These are phyloP conservation scores for Fusarium papillatum DNA, from an alignment of 2,329 filamentous ascomycete species.

Conservation along the genomic window DNA sequence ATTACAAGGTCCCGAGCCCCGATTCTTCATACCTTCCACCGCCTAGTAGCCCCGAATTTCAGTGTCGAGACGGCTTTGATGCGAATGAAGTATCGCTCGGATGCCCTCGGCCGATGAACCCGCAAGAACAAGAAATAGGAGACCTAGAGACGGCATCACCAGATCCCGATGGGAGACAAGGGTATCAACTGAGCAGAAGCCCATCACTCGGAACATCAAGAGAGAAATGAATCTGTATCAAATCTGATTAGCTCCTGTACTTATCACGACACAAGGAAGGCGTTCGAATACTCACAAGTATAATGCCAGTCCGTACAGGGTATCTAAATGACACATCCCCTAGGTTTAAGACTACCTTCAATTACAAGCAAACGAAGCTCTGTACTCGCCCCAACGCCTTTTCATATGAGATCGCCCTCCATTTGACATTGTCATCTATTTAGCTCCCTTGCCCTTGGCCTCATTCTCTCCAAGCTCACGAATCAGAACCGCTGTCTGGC, in stretches of 20 bases:
- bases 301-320: conserved; percentile 39
- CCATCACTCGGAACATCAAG: conserved; percentile 18
- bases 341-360: conserved; percentile 32
- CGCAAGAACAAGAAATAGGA: background rate
- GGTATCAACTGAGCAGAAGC: background rate
- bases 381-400: conserved; percentile 49
- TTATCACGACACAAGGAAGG: background rate
- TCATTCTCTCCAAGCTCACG: conserved; percentile 89
- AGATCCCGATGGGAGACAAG: background rate
- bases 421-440: conserved; percentile 56
- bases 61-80: conserved; percentile 50
- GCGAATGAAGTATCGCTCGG: conserved; percentile 31
- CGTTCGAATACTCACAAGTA: conserved; percentile 1
- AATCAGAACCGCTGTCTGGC: conserved; percentile 83
- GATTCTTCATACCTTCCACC: background rate
- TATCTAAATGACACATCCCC: conserved; percentile 48
- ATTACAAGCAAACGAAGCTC: conserved; percentile 42
- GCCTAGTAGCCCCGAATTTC: conserved; percentile 36
- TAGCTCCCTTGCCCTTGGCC: conserved; percentile 86
- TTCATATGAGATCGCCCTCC: conserved; percentile 37
- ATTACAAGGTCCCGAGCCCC: conserved; percentile 42
- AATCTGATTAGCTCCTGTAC: background rate
- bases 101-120: conserved; percentile 27
- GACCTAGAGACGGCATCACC: background rate
- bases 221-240: background rate